These are phyloP conservation scores for Diplodia corticola DNA, from an alignment of 2,329 filamentous ascomycete genomes.

Conservation along the genomic window DNA sequence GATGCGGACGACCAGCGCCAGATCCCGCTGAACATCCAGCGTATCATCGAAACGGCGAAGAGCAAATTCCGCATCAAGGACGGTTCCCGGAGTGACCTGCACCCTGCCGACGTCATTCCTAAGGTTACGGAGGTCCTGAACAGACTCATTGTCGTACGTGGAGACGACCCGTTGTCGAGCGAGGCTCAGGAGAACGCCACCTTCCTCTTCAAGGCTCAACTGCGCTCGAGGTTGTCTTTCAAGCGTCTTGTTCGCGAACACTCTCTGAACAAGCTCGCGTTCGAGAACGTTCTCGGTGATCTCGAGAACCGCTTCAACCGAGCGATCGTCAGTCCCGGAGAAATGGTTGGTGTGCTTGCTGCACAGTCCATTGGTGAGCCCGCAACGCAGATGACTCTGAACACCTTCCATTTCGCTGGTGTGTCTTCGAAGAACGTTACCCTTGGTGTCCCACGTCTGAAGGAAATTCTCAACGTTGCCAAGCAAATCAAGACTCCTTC, in stretches of 20 bases:
- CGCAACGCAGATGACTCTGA: slow-evolving; percentile 98
- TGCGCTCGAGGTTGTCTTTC: slow-evolving; percentile 87
- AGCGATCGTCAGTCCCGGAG: slow-evolving; percentile 84
- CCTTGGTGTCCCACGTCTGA: slow-evolving; percentile 95
- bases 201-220: slow-evolving; percentile 84
- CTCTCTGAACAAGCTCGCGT: slow-evolving; percentile 84
- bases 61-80: slow-evolving; percentile 89
- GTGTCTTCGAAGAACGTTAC: slow-evolving; percentile 99
- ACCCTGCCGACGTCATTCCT: slow-evolving; percentile 83
- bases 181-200: slow-evolving; percentile 91
- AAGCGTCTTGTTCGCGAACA: slow-evolving; percentile 87
- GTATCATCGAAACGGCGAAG: slow-evolving; percentile 88
- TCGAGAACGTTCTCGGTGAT: slow-evolving; percentile 89
- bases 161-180: slow-evolving; percentile 74
- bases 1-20: slow-evolving; percentile 81
- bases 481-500: slow-evolving; percentile 98
- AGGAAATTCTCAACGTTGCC: slow-evolving; percentile 98
- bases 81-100: slow-evolving; percentile 81
- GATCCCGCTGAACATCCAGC: slow-evolving; percentile 84
- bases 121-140: slow-evolving; percentile 73
- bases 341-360: slow-evolving; percentile 97
- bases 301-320: slow-evolving; percentile 85
- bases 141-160: slow-evolving; percentile 81
- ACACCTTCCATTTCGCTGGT: slow-evolving; percentile 99
- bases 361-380: slow-evolving; percentile 99